Evolutionary conservation across 2,329 filamentous ascomycete species (phyloP).

Genomic region (Colletotrichum viniferum): DNA sequence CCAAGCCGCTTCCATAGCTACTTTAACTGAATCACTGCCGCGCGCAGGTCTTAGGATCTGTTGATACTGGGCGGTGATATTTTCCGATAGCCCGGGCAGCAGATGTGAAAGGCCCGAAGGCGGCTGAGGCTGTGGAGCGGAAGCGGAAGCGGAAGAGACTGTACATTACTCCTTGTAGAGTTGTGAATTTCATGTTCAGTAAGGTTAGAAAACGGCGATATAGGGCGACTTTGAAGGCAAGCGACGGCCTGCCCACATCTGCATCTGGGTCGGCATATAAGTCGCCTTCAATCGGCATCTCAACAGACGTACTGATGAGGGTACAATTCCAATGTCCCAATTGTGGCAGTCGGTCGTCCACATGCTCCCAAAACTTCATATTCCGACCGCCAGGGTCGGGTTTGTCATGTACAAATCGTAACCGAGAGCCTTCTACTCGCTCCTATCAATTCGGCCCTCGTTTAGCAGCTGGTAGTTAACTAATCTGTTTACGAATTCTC

Average conservation of each 20-base stretch:
- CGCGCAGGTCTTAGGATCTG: neutral
- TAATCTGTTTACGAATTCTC: neutral
- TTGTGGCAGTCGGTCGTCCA: neutral
- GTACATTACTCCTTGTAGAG: neutral
- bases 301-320: neutral
- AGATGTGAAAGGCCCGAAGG: neutral
- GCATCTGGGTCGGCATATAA: neutral
- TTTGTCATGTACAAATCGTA: neutral
- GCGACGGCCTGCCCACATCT: neutral
- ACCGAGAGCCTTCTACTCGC: neutral
- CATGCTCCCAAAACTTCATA: neutral
- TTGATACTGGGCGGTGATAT: neutral
- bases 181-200: neutral
- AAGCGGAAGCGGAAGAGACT: neutral
- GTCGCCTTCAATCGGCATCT: neutral
- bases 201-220: neutral
- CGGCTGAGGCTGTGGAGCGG: neutral
- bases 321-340: neutral
- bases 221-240: neutral
- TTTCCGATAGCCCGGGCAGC: neutral
- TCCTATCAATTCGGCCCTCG: neutral
- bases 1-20: neutral
- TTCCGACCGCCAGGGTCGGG: neutral
- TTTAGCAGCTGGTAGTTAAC: neutral
- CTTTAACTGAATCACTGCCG: neutral